Evolutionary conservation across 495 filamentous ascomycete species (phyloP).

Genomic region (Aspergillus steynii): DNA sequence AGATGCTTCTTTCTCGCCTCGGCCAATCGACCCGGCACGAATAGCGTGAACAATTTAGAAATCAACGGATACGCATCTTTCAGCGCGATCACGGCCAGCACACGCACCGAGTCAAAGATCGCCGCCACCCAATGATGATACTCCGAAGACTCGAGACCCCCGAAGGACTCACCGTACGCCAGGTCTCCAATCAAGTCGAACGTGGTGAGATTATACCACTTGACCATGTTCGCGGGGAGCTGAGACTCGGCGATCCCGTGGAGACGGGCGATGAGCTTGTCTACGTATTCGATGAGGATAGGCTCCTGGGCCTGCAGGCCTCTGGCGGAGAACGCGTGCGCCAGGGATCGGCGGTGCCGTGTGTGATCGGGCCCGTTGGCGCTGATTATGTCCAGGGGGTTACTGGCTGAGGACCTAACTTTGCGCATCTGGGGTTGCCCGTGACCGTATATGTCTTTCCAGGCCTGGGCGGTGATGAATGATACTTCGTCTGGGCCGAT

Average conservation of each 20-base stretch:
- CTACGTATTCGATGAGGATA: conserved; percentile 48
- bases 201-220: conserved; percentile 57
- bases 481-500: conserved; percentile 53
- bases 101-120: conserved; percentile 30
- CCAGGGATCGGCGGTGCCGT: conserved; percentile 31
- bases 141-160: conserved; percentile 44
- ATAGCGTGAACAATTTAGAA: not conserved
- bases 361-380: conserved; percentile 27
- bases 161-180: conserved; percentile 57
- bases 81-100: not conserved
- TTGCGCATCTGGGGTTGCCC: conserved; percentile 5
- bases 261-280: conserved; percentile 46
- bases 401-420: not conserved
- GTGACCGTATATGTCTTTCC: conserved; percentile 34
- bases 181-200: conserved; percentile 62
- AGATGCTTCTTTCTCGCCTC: not conserved
- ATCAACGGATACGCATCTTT: conserved; percentile 4
- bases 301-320: conserved; percentile 51
- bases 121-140: conserved; percentile 52
- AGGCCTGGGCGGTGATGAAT: conserved; percentile 50
- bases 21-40: not conserved
- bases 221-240: conserved; percentile 31
- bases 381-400: conserved; percentile 15
- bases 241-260: conserved; percentile 17
- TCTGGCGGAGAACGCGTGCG: conserved; percentile 53